Evolutionary conservation across 345 rosid genomes (phyloP), one percentile per base, ranked within the genome.

Genomic region (Geranium brycei): DNA sequence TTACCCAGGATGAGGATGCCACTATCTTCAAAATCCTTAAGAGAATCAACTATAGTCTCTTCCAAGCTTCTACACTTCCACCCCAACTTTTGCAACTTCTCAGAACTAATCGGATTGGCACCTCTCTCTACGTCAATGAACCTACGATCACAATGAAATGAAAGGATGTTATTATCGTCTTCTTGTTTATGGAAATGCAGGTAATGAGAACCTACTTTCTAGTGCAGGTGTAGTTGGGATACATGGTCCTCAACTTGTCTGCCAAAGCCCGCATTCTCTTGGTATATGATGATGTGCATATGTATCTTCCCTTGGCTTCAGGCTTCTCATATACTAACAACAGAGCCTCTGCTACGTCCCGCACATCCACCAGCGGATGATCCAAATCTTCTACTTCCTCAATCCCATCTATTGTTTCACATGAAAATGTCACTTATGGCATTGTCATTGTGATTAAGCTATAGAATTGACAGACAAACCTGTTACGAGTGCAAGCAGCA

Each of bases 51-150:
- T 11, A 79, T 64, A 12, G 83, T 73, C 62, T 81, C 78, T 60
- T 79, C 79, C 64, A 83, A 47, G 57, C 79, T 32, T 65, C 84
- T 70, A 62, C 68, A 76, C 38, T 71, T 80, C 88, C 84, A 83
- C 31, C 85, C 82, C 41, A 78, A 66, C 15, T 65, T 75, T 67
- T 71, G 66, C 77, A 81, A 31, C 75, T 79, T 87, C 68, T 71
- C 63, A 30, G 79, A 71, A 61, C 76, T 76, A 51, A 80, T 47
- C 3, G 53, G 18, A 56, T 40, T 62, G 67, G 40, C 12, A 14
- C 30, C 53, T 16, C 51, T 64, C 64, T 47, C 67, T 7, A 4
- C 65, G 15, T 71, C 75, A 19, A 15, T 31, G 31, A 58, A 71
- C 61, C 80, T 69, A 73, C 59, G 60, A 62, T 15, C 57, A 14